Evolutionary conservation across 352 stramenopile species (phyloP).

Genomic region (Phytopythium chamaehyphon): DNA sequence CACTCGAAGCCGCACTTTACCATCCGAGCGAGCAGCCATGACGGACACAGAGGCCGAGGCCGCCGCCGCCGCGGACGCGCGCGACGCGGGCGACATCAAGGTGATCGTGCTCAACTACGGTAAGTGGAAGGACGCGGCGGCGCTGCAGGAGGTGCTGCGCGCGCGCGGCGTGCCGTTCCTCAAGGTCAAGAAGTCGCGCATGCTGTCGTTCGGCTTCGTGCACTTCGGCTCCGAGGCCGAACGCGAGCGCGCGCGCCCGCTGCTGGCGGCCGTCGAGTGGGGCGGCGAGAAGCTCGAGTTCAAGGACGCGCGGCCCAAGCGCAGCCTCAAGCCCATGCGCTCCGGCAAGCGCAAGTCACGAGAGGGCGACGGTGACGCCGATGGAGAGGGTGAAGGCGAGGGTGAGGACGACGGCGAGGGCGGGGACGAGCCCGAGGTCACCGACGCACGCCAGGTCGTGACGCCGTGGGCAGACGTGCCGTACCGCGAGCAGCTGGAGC

Average conservation of each 20-base stretch:
- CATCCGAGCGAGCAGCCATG: too few species aligned
- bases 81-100: slow-evolving; percentile 63
- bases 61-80: slow-evolving; percentile 1
- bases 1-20: too few species aligned
- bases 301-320: slow-evolving; percentile 70
- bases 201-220: slow-evolving; percentile 80
- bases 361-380: slow-evolving; percentile 7
- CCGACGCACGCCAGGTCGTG: slow-evolving; percentile 63
- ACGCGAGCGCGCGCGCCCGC: slow-evolving; percentile 44
- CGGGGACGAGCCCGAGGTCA: background rate
- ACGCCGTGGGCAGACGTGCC: slow-evolving; percentile 76
- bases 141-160: slow-evolving; percentile 47
- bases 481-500: slow-evolving; percentile 79
- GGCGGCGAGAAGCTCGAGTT: slow-evolving; percentile 66
- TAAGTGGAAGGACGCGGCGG: slow-evolving; percentile 81
- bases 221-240: slow-evolving; percentile 57
- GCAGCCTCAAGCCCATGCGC: slow-evolving; percentile 34
- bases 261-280: slow-evolving; percentile 58
- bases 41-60: background rate
- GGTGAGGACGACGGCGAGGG: slow-evolving; percentile 14
- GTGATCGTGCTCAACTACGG: slow-evolving; percentile 87
- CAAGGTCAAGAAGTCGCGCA: slow-evolving; percentile 75
- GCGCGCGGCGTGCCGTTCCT: slow-evolving; percentile 47
- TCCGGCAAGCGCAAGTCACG: slow-evolving; percentile 11
- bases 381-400: slow-evolving; percentile 8